Evolutionary conservation across 768 basidiomycete genomes (phyloP), one percentile per base, ranked within the genome.

Genomic region (Daedaleopsis sinensis): DNA sequence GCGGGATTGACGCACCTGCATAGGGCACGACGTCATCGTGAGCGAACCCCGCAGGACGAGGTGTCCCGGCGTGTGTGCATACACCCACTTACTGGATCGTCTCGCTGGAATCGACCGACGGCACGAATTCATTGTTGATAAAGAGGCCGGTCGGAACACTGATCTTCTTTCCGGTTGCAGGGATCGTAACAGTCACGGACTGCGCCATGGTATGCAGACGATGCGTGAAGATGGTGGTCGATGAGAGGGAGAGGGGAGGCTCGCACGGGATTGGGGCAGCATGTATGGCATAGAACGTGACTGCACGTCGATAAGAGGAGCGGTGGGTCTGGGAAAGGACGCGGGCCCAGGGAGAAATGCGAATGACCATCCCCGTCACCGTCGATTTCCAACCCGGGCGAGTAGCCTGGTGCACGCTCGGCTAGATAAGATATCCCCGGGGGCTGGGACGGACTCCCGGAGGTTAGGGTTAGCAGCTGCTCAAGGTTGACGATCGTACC

Each of bases 71-170:
- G n/a, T n/a, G n/a, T n/a, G n/a, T n/a, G n/a, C n/a, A n/a, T n/a
- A n/a, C n/a, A n/a, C n/a, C n/a, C 38, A 73, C 85, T 66, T 67
- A 91, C 90, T 82, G 71, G 70, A 93, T 84, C 47, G 80, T 72
- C 58, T 90, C 88, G 15, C 77, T 70, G 36, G 86, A 89, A 67
- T 91, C 89, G 24, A 82, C 80, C 7, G 90, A 91, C n/a, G 85
- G 73, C 32, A 92, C 89, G 68, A 94, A 96, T 70, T 94, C 83
- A 72, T 93, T 93, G 79, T 95, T 88, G 76, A 98, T 95, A 79
- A 93, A 98, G 24, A 96, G 81, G 18, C 93, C 93, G 8, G 91
- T 93, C 11, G 88, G 88, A 39, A 95, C 80, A 38, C 78, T 77
- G 52, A 93, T 78, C 68, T 77, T 71, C 46, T 65, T 66, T 58